Conservation (phyloP, 768 basidiomycete species). For the Naganishia randhawae region DNA sequence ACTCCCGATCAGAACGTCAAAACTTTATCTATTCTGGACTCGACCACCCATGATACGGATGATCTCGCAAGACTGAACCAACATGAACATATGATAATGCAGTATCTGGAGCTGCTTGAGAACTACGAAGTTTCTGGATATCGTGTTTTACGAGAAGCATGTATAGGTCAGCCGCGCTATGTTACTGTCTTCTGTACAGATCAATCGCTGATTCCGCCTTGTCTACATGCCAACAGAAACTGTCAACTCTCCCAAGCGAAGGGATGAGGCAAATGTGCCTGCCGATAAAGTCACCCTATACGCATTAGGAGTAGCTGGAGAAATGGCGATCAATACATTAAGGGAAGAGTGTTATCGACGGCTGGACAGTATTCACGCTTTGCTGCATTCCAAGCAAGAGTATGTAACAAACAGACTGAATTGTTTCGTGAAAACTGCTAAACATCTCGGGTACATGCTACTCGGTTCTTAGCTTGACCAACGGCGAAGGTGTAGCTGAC, state of each 20-base stretch:
- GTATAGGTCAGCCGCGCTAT: background rate
- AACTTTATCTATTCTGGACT: background rate
- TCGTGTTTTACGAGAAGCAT: slow-evolving; percentile 13
- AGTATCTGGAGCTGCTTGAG: background rate
- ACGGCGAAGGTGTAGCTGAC: background rate
- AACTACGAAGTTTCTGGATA: background rate
- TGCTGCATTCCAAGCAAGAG: background rate
- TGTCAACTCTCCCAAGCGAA: background rate
- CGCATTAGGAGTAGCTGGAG: slow-evolving; percentile 10
- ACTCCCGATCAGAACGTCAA: background rate
- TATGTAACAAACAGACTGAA: background rate
- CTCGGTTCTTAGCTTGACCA: background rate
- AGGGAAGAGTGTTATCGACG: slow-evolving; percentile 17
- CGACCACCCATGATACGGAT: background rate
- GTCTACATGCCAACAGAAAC: background rate
- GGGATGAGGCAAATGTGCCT: slow-evolving; percentile 1
- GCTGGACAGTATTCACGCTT: slow-evolving; percentile 3
- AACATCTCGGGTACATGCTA: background rate
- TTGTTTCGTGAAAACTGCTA: background rate
- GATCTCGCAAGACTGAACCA: background rate
- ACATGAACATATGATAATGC: background rate
- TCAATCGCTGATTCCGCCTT: background rate
- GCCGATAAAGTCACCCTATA: slow-evolving; percentile 17
- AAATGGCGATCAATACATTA: slow-evolving; percentile 15
- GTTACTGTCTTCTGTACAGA: background rate